phyloP scores from a whole-genome alignment of 2,329 filamentous ascomycete species.

The Pseudofabraea citricarpa region DNA sequence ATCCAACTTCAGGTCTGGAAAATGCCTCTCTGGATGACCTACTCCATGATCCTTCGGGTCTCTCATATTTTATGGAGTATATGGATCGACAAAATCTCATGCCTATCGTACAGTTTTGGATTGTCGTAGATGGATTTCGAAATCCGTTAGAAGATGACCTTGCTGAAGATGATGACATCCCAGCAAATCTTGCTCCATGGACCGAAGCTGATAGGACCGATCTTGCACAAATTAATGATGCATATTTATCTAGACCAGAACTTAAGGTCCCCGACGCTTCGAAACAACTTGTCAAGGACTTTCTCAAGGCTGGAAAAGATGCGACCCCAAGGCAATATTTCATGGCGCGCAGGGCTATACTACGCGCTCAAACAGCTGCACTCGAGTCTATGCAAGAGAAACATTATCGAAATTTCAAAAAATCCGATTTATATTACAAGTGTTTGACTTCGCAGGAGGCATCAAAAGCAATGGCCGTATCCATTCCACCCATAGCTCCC shows the following conservation, averaged over 20 bases:
- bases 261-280: slow-evolving; percentile 70
- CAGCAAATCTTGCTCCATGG: slow-evolving; percentile 64
- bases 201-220: slow-evolving; percentile 81
- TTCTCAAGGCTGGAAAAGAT: slow-evolving; percentile 70
- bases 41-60: slow-evolving; percentile 80
- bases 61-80: slow-evolving; percentile 99
- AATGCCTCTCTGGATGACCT: slow-evolving; percentile 77
- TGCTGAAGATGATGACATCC: slow-evolving; percentile 57
- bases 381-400: slow-evolving; percentile 79
- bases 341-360: slow-evolving; percentile 72
- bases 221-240: slow-evolving; percentile 85
- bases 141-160: slow-evolving; percentile 88
- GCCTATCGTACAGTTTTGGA: slow-evolving; percentile 93
- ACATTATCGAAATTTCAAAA: slow-evolving; percentile 82
- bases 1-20: slow-evolving; percentile 57
- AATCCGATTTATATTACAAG: slow-evolving; percentile 93
- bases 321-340: slow-evolving; percentile 81
- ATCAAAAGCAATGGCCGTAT: slow-evolving; percentile 29
- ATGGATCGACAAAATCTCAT: slow-evolving; percentile 91
- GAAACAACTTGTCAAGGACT: slow-evolving; percentile 66
- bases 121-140: slow-evolving; percentile 93
- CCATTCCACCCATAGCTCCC: slow-evolving; percentile 17
- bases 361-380: slow-evolving; percentile 76
- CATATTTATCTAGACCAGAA: slow-evolving; percentile 78
- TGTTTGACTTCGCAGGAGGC: slow-evolving; percentile 85